phyloP scores from a whole-genome alignment of 345 rosid genomes.

The Lepidium africanum region DNA sequence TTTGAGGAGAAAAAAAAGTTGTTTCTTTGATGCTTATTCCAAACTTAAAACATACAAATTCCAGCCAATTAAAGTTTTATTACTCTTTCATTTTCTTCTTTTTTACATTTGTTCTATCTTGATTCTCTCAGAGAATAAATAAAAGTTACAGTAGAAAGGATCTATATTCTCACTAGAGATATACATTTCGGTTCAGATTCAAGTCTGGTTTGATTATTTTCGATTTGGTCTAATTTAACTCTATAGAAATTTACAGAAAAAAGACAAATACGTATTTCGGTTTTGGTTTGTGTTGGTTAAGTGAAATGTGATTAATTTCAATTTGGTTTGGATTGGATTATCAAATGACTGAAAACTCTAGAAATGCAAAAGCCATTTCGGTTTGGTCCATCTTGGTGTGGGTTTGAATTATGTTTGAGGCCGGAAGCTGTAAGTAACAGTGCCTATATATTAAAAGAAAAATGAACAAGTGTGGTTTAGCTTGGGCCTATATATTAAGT shows the following conservation, averaged over 20 bases:
- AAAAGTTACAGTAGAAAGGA: not conserved
- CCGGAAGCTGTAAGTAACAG: no score
- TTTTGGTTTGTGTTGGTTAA: not conserved
- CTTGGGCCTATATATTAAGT: no score
- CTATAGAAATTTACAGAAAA: not conserved
- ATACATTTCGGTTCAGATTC: not conserved
- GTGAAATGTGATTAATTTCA: no score
- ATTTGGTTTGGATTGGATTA: no score
- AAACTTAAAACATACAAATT: conserved; percentile 28
- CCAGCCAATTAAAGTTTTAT: conserved; percentile 7
- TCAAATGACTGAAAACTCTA: no score
- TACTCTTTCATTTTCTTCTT: no score
- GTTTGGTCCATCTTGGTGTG: no score
- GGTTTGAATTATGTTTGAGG: no score
- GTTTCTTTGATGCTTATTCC: conserved; percentile 28
- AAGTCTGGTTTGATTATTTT: not conserved
- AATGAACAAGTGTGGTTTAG: no score
- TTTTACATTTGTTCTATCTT: no score
- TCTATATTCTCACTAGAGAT: not conserved
- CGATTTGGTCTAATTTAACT: not conserved
- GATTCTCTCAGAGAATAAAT: not conserved
- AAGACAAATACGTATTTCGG: not conserved
- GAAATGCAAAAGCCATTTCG: no score
- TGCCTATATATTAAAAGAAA: no score
- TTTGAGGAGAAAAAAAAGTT: conserved; percentile 13